Evolutionary conservation across 2,329 filamentous ascomycete genomes (phyloP), one percentile per base, ranked within the genome.

Genomic region (Botrytis aclada): DNA sequence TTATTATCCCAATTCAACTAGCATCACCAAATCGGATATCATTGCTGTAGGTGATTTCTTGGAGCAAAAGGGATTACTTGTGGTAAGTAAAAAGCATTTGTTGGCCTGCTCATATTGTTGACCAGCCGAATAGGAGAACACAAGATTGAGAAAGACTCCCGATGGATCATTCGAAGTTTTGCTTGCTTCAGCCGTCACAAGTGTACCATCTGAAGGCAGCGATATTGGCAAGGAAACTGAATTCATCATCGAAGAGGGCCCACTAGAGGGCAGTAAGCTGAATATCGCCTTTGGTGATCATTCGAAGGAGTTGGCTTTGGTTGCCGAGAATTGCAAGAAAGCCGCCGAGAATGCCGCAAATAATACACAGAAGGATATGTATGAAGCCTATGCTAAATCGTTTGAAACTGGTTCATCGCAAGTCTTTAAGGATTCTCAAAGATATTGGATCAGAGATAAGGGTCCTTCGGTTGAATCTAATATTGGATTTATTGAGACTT

Each of bases 401-500:
- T 96, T 96, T 78, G 86, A 88, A 70, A 87, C 87, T 34, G 93
- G 93, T 54, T 94, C 92, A 37, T 85, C 95, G 66, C 86, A 93
- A 75, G 89, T 89, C 20, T 95, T 93, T 85, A 95, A 95, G 82
- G 89, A 95, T 80, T 91, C 90, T 76, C 93, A 96, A 81, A 87
- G 92, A 76, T 88, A 87, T 78, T 96, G 93, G 93, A 93, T 96
- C 76, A 89, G 90, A 79, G 93, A 97, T 80, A 93, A 94, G 81
- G 90, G 91, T 32, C 93, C 93, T 6, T 89, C 88, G 83, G 89
- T 97, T 47, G 93, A 96, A 82, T 91, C 88, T 62, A 94, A 95
- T 81, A 88, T 95, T 77, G 93, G 93, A 1, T 96, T 96, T 80
- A 92, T 96, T 69, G 93, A 96, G 83, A 94, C 93, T 0, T 96